These are phyloP conservation scores for Mycena floridula DNA, from an alignment of 768 basidiomycete species.

Conservation along the genomic window DNA sequence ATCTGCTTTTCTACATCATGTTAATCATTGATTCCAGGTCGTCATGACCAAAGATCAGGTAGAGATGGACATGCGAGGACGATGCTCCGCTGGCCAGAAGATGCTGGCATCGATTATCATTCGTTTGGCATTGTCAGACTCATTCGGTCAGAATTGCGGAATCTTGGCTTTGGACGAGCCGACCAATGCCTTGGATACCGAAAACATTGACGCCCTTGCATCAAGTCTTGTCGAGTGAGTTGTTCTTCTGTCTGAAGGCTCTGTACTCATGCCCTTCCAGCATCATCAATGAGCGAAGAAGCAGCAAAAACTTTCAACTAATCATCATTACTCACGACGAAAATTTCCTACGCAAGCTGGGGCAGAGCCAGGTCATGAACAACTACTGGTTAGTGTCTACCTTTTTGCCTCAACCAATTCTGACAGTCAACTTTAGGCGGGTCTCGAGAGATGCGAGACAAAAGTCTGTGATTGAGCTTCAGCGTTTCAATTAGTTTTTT, in stretches of 20 bases:
- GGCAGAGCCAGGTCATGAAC: constrained; percentile 89
- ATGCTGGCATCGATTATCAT: constrained; percentile 98
- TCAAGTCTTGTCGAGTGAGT: constrained; percentile 87
- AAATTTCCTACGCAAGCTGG: constrained; percentile 85
- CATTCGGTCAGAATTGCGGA: constrained; percentile 96
- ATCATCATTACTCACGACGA: constrained; percentile 98
- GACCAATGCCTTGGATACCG: constrained; percentile 92
- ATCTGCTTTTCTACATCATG: constrained; percentile 4
- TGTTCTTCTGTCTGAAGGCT: constrained; percentile 1
- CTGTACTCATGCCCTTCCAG: constrained; percentile 31
- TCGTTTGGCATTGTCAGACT: constrained; percentile 92
- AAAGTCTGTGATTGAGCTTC: constrained; percentile 32
- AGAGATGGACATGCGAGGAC: constrained; percentile 99
- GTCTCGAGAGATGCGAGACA: constrained; percentile 56
- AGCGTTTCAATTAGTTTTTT: no score
- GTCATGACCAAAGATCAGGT: constrained; percentile 99
- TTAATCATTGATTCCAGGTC: constrained; percentile 48
- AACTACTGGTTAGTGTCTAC: constrained; percentile 74
- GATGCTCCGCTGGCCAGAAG: constrained; percentile 98
- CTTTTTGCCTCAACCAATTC: neutral
- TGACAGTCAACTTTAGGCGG: constrained; percentile 47
- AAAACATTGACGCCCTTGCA: constrained; percentile 94
- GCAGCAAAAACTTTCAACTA: constrained; percentile 90
- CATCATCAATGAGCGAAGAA: constrained; percentile 90
- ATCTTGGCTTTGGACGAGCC: constrained; percentile 98